Evolutionary conservation across 1,139 yeast genomes (phyloP), one percentile per base, ranked within the genome.

Genomic region (Yamadazyma triangularis): DNA sequence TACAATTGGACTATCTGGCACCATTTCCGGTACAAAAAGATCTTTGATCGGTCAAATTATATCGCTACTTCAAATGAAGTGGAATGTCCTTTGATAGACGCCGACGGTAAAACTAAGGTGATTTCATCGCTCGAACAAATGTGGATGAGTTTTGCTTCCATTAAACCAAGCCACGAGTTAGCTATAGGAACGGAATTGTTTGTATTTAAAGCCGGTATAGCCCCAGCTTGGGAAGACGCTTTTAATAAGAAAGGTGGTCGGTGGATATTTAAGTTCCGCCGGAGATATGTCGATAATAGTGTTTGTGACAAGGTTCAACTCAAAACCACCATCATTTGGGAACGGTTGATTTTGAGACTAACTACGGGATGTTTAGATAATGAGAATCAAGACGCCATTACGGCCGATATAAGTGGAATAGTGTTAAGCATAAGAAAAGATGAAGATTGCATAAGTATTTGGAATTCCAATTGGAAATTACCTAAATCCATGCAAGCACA

Each of bases 151-250:
- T 55, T 77, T 36, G 48, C 70, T 11, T 62, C 65, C 21, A 54
- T 79, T 39, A 67, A 70, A 37, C 64, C 66, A 25, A 60, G 77
- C 2, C 62, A 60, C 41, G 69, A 68, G 31, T 59, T 77, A 35
- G 66, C 71, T 12, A 60, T 64, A 35, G 80, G 81, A 16, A 66
- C 79, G 24, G 84, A 78, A 48, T 64, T 73, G 40, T 75, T 77
- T 39, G 53, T 79, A 11, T 79, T 80, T 56, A 75, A 77, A 44
- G 63, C 73, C 27, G 84, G 84, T 2, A 71, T 79, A 26, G 73
- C 73, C 45, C 87, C 87, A 13, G 75, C 77, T 35, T 79, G 86
- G 84, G 86, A 79, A 50, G 86, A 79, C 47, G 82, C 85, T 2
- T 61, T 68, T 34, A 79, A 79, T 48, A 56, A 69, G 28, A 60